Base-by-base conservation (phyloP, 805 yeast species). In the Candida suzukii region DNA sequence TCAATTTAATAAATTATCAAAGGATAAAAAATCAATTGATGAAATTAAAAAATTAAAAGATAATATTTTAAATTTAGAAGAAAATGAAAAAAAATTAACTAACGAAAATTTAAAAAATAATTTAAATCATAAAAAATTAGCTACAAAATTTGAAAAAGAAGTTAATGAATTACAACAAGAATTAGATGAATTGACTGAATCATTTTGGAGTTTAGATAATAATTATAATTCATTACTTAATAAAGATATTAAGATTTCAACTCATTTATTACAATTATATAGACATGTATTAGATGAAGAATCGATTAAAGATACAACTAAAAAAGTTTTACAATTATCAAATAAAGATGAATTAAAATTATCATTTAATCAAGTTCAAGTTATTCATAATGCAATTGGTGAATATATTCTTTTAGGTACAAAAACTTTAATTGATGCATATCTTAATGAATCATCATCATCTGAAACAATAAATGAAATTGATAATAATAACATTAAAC, bases 341-440 rank as follows among this genome's bases (percentile, higher is more conserved):
- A 63, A 68, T 30, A 43, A 52, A 29, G 54, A 51, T n/a, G 43
- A 44, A 17, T 39, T 48, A 26, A 48, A 46, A 34, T 45, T 54
- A 29, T 56, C 52, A 31, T 49, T 48, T 14, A 38, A 45, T 6
- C 60, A 59, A 21, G 48, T 61, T 16, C 53, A 57, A 29, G 68
- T 67, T 18, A 37, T 64, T 49, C 45, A 74, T 58, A 55, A 48
- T 13, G 41, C 57, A 2, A 45, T 60, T 2, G 48, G 55, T 38
- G 52, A 56, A n/a, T 81, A 78, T 50, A 75, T 77, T 47, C 72
- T 74, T n/a, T 63, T 79, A 36, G 88, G 86, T 0, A 70, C 76
- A 7, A 76, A 70, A 24, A 74, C 80, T 3, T 66, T 81, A 9
- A 7, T 31, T 7, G 35, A 31, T 76, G 80, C 2, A 64, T 81